These are phyloP conservation scores for Starmera amethionina DNA, from an alignment of 805 yeast species.

Conservation along the genomic window DNA sequence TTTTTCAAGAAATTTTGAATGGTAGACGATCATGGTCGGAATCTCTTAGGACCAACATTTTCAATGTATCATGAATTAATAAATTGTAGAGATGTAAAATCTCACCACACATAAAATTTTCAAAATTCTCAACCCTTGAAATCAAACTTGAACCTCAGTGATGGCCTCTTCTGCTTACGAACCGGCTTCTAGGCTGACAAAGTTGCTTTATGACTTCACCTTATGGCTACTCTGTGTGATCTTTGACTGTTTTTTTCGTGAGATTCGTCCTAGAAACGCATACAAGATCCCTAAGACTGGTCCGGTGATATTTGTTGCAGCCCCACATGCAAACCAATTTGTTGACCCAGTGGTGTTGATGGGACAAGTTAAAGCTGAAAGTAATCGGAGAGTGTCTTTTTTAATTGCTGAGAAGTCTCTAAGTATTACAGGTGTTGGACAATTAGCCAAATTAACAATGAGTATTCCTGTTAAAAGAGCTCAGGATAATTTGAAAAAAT, in stretches of 20 bases:
- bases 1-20: too few relatives aligned
- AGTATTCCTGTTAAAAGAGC: slow-evolving; percentile 90
- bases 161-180: too few relatives aligned
- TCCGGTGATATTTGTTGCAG: slow-evolving; percentile 87
- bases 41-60: too few relatives aligned
- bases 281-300: slow-evolving; percentile 62
- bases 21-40: too few relatives aligned
- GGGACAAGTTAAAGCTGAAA: slow-evolving; percentile 64
- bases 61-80: too few relatives aligned
- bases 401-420: slow-evolving; percentile 79
- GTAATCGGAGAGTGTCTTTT: slow-evolving; percentile 65
- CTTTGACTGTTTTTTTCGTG: slow-evolving; percentile 73
- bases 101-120: too few relatives aligned
- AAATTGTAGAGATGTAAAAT: too few relatives aligned
- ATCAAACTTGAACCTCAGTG: too few relatives aligned
- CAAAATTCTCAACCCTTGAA: too few relatives aligned
- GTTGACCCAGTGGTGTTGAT: slow-evolving; percentile 73
- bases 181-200: slow-evolving; percentile 25
- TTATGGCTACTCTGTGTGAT: slow-evolving; percentile 38
- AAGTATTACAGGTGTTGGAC: slow-evolving; percentile 57
- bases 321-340: slow-evolving; percentile 94
- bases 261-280: slow-evolving; percentile 82
- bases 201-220: slow-evolving; percentile 39
- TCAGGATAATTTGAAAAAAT: slow-evolving; percentile 69
- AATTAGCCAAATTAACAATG: slow-evolving; percentile 63